Evolutionary conservation across 371 early-diverging fungal genomes (phyloP).

Genomic region (Mucor irregularis): DNA sequence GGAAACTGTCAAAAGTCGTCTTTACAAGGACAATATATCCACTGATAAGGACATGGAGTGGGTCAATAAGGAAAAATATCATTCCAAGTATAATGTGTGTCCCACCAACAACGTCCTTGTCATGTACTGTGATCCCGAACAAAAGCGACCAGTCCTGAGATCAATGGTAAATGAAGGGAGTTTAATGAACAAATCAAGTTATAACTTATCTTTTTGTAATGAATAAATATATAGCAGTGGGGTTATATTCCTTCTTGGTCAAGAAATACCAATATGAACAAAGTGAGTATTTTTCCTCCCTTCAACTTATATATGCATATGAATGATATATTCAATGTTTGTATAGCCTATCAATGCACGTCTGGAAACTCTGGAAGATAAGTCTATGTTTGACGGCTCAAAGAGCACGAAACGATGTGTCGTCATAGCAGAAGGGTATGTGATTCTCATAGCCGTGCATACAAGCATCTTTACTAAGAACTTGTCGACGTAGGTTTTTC

Average conservation of each 20-base stretch:
- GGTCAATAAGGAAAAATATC: conserved; percentile 47
- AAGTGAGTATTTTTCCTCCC: conserved; percentile 21
- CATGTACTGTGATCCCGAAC: not conserved
- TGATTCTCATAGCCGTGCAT: not conserved
- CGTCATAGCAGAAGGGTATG: conserved; percentile 67
- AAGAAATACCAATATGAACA: conserved; percentile 41
- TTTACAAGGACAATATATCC: conserved; percentile 34
- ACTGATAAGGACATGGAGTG: conserved; percentile 26
- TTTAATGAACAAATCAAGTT: not conserved
- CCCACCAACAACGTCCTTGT: conserved; percentile 61
- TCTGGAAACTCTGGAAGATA: conserved; percentile 59
- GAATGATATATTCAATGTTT: not conserved
- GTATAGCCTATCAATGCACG: conserved; percentile 65
- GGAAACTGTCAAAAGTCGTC: conserved; percentile 28
- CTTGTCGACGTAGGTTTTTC: conserved; percentile 54
- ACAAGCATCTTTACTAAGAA: not conserved
- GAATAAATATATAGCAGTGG: conserved; percentile 61
- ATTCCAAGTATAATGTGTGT: conserved; percentile 58
- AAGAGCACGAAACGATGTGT: conserved; percentile 67
- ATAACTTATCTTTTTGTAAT: too few relatives aligned
- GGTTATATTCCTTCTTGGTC: conserved; percentile 64
- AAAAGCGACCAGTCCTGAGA: conserved; percentile 29
- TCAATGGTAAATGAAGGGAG: conserved; percentile 44
- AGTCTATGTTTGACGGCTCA: conserved; percentile 55
- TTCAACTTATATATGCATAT: not conserved